phyloP scores from a whole-genome alignment of 768 basidiomycete species.

The Boletus pseudo-olivaceus region DNA sequence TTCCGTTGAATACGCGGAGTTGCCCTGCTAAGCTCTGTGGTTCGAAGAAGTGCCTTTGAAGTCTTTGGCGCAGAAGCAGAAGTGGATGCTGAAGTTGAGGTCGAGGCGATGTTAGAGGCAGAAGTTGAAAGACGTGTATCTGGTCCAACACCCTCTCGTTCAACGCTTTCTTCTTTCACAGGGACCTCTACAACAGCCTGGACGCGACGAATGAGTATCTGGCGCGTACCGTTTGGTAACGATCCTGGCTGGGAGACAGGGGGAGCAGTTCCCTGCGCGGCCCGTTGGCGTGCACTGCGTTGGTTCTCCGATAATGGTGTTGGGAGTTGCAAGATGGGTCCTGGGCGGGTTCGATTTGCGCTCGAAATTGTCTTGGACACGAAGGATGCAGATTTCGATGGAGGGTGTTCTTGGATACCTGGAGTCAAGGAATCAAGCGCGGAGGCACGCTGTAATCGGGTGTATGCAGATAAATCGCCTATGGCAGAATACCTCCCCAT shows the following conservation, averaged over 20 bases:
- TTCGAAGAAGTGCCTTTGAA: slow-evolving; percentile 7
- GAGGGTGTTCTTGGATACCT: slow-evolving; percentile 30
- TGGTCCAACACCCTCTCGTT: slow-evolving; percentile 31
- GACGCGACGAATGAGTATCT: slow-evolving; percentile 56
- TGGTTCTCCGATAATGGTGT: slow-evolving; percentile 32
- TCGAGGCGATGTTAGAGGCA: slow-evolving; percentile 10
- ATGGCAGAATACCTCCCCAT: slow-evolving; percentile 23
- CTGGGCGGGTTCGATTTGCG: slow-evolving; percentile 9
- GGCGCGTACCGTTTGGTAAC: slow-evolving; percentile 13
- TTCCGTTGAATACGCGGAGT: slow-evolving; percentile 21
- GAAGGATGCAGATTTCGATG: slow-evolving; percentile 30
- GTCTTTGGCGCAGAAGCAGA: slow-evolving; percentile 5
- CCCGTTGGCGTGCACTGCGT: slow-evolving; percentile 22
- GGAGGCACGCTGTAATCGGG: slow-evolving; percentile 17
- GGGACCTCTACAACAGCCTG: slow-evolving; percentile 55
- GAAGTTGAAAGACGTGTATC: slow-evolving; percentile 7
- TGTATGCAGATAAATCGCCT: slow-evolving; percentile 29
- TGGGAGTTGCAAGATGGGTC: slow-evolving; percentile 22
- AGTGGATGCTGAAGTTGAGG: slow-evolving; percentile 11
- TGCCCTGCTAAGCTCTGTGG: not conserved
- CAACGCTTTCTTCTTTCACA: slow-evolving; percentile 60
- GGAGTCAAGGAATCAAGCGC: slow-evolving; percentile 20
- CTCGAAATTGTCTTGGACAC: slow-evolving; percentile 23
- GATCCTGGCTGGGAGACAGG: slow-evolving; percentile 4
- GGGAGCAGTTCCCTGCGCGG: slow-evolving; percentile 2